Base-by-base conservation (phyloP, 116 monocot genomes). In the Iris pallida region DNA sequence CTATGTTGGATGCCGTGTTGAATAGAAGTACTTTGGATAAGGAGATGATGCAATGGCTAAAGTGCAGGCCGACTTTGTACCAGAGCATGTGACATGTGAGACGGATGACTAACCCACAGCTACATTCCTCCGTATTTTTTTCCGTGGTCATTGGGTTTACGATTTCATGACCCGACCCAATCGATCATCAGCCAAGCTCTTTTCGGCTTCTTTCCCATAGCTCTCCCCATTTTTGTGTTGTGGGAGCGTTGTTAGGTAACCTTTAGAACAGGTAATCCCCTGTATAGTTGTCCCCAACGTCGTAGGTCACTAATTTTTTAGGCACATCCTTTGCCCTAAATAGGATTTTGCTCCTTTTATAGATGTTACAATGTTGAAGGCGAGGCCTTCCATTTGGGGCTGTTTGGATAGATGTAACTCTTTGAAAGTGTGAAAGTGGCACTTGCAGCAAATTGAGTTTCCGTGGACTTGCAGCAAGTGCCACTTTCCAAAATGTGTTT, bases 21-120 rank as follows among this genome's bases (percentile, higher is more conserved):
- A 76, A 78, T 74, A 83, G 78, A n/a, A 67, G 78, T 64, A 76
- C 88, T 16, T 72, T 98, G 73, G 93, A 98, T 71, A 88, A 69
- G 72, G 98, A 98, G 59, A 87, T 98, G 88, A 59, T 98, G 71
- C 90, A 93, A 20, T 98, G 98, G 98, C 81, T 98, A 30, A 93
- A 78, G 71, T 82, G 61, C 52, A 68, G 98, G 45, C 78, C 81
- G 8, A 71, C 58, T 42, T 75, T 98, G 47, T 92, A 85, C 75
- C 79, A 87, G n/a, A 30, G 30, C 30, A 46, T 69, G n/a, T n/a
- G n/a, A n/a, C n/a, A n/a, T n/a, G 57, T 85, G 75, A 71, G 77
- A 83, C 76, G 78, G 81, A 45, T 86, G 73, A 75, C 58, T 55
- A 18, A 45, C 16, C 2, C n/a, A n/a, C 16, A 20, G 5, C 3